Evolutionary conservation across 1,284 basidiomycete species (phyloP).

Genomic region (Sparassis latifolia): DNA sequence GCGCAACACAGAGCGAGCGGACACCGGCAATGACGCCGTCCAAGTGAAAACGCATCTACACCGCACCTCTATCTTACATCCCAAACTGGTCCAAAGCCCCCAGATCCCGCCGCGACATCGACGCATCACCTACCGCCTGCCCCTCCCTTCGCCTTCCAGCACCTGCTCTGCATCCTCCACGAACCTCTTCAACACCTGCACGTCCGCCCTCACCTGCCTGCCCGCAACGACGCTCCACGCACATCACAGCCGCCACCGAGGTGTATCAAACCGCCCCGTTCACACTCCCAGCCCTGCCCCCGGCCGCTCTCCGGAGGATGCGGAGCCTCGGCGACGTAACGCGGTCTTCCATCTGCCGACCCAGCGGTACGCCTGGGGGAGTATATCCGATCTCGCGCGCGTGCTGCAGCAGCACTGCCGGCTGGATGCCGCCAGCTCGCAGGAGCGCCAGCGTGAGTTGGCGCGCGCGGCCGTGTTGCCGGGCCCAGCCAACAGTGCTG

Average conservation of each 20-base stretch:
- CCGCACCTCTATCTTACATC: too few species aligned
- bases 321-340: conserved; percentile 46
- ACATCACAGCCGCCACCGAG: conserved; percentile 37
- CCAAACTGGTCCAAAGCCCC: too few species aligned
- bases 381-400: conserved; percentile 34
- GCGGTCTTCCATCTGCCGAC: conserved; percentile 52
- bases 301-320: too few species aligned
- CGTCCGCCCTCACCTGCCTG: conserved; percentile 27
- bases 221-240: conserved; percentile 36
- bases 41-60: too few species aligned
- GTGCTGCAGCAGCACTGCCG: conserved; percentile 35
- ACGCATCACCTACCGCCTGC: background rate
- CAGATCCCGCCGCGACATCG: too few species aligned
- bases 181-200: conserved; percentile 37
- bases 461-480: conserved; percentile 39
- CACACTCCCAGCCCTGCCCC: too few species aligned
- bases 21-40: too few species aligned
- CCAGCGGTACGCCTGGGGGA: conserved; percentile 57
- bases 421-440: conserved; percentile 42
- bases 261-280: conserved; percentile 41
- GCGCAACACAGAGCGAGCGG: too few species aligned
- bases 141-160: background rate
- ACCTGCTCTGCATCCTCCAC: conserved; percentile 34
- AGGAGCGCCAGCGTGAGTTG: conserved; percentile 49
- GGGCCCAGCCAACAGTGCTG: background rate